Percentiles rank a stretch among this genome's conserved stretches.
Evolutionary conservation across 495 filamentous ascomycete genomes (phyloP).

Genomic region (Penicillium cinerascens): DNA sequence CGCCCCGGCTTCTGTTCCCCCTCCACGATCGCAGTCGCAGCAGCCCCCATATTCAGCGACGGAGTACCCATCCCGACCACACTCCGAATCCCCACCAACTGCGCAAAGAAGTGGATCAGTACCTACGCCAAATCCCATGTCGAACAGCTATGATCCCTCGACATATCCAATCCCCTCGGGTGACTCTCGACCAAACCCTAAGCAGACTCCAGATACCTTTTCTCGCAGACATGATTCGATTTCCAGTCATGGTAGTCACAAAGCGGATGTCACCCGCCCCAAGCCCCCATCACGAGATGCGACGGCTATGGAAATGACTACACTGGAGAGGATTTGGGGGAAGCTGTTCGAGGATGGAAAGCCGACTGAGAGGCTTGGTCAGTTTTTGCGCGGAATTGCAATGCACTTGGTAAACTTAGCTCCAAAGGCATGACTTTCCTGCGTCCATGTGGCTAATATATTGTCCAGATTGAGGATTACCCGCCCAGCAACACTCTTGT

Average conservation of each 20-base stretch:
- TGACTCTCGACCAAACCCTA: conserved; percentile 23
- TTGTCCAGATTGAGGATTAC: conserved; percentile 64
- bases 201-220: conserved; percentile 18
- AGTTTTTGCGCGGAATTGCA: conserved; percentile 74
- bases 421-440: background rate
- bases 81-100: conserved; percentile 28
- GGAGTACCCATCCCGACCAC: conserved; percentile 23
- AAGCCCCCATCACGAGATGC: conserved; percentile 39
- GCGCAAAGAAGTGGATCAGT: conserved; percentile 21
- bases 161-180: conserved; percentile 39
- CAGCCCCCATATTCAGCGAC: conserved; percentile 31
- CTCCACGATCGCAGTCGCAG: conserved; percentile 28
- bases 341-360: conserved; percentile 68
- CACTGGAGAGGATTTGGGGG: conserved; percentile 71
- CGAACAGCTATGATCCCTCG: conserved; percentile 33
- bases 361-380: conserved; percentile 63
- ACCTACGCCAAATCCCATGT: conserved; percentile 16
- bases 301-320: conserved; percentile 53
- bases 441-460: background rate
- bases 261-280: conserved; percentile 37
- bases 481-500: conserved; percentile 70
- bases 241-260: conserved; percentile 36
- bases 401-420: conserved; percentile 63
- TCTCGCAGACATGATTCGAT: conserved; percentile 25
- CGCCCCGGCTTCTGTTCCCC: conserved; percentile 14